Percentiles rank a stretch among this genome's conserved stretches.
Evolutionary conservation across 805 yeast genomes (phyloP).

Genomic region (Kazachstania africana): DNA sequence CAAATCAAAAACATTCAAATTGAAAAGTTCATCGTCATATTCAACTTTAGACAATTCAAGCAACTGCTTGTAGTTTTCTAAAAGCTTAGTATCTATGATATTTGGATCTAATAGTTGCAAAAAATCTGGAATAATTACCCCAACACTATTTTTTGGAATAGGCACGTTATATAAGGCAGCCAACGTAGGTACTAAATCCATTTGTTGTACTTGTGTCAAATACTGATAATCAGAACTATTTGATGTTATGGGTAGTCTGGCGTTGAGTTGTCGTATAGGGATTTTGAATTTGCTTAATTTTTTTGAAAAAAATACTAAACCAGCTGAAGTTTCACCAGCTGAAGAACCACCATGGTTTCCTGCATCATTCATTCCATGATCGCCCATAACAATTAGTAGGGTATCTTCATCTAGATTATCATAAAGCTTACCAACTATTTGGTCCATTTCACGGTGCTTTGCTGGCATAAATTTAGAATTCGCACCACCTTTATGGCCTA

Average conservation of each 20-base stretch:
- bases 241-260: slow-evolving; percentile 26
- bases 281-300: slow-evolving; percentile 30
- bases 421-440: slow-evolving; percentile 43
- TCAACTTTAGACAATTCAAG: slow-evolving; percentile 20
- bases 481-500: slow-evolving; percentile 97
- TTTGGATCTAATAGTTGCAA: slow-evolving; percentile 37
- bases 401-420: slow-evolving; percentile 38
- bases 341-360: slow-evolving; percentile 98
- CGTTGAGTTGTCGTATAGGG: slow-evolving; percentile 8
- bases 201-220: slow-evolving; percentile 58
- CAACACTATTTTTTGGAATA: slow-evolving; percentile 81
- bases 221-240: slow-evolving; percentile 35
- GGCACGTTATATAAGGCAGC: slow-evolving; percentile 76
- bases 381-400: slow-evolving; percentile 70
- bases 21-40: slow-evolving; percentile 2
- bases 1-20: slow-evolving; percentile 1
- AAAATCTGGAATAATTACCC: slow-evolving; percentile 51
- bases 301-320: slow-evolving; percentile 56
- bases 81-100: slow-evolving; percentile 22
- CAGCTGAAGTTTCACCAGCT: slow-evolving; percentile 84
- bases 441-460: slow-evolving; percentile 83
- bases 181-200: slow-evolving; percentile 87
- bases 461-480: slow-evolving; percentile 63
- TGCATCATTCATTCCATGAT: slow-evolving; percentile 91
- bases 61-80: slow-evolving; percentile 49